Conservation (phyloP, 2,329 filamentous ascomycete genomes). For the Colletotrichum agaves region DNA sequence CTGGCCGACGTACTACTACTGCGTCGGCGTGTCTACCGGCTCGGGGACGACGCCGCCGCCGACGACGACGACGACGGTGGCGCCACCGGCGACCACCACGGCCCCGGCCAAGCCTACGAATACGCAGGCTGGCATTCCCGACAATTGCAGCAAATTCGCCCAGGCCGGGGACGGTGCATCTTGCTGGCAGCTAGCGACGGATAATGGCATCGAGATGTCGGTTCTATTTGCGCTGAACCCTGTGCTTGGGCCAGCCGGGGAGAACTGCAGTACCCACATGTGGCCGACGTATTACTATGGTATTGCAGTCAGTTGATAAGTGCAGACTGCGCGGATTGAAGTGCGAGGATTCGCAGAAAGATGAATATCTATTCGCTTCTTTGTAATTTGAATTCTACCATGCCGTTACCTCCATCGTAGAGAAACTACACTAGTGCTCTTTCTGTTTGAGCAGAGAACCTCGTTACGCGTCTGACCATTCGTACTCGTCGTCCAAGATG, state of each 20-base stretch:
- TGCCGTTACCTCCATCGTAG: too few relatives aligned
- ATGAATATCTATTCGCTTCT: too few relatives aligned
- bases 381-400: too few relatives aligned
- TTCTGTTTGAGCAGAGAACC: too few relatives aligned
- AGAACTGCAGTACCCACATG: constrained; percentile 41
- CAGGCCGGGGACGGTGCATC: not conserved
- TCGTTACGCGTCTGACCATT: constrained; percentile 16
- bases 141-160: constrained; percentile 34
- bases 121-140: constrained; percentile 16
- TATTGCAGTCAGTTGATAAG: too few relatives aligned
- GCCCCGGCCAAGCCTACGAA: constrained; percentile 16
- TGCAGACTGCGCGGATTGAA: too few relatives aligned
- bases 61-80: not conserved
- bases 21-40: constrained; percentile 31
- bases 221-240: constrained; percentile 14
- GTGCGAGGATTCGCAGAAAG: too few relatives aligned
- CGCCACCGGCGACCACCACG: constrained; percentile 7
- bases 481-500: constrained; percentile 16
- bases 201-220: constrained; percentile 5
- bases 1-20: constrained; percentile 42
- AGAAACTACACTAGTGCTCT: too few relatives aligned
- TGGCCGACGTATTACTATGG: constrained; percentile 26
- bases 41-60: not conserved
- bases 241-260: constrained; percentile 37
- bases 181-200: constrained; percentile 10